These are phyloP conservation scores for Colletotrichum melonis DNA, from an alignment of 2,329 filamentous ascomycete species.

Conservation along the genomic window DNA sequence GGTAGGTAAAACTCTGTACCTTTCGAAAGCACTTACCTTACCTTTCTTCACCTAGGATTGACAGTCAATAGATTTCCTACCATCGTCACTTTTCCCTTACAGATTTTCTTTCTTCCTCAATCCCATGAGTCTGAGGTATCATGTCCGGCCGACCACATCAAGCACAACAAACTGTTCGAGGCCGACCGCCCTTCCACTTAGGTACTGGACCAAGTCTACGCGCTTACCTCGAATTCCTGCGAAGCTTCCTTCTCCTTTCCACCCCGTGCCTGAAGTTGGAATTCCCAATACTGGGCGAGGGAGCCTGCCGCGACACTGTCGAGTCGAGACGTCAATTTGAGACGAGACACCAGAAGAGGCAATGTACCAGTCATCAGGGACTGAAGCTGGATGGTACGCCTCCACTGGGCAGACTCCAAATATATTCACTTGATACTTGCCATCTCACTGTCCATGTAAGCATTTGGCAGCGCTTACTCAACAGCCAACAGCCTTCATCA, in stretches of 20 bases:
- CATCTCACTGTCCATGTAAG: not conserved
- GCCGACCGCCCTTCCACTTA: not conserved
- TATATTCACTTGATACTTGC: not conserved
- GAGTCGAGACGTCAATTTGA: conserved; percentile 30
- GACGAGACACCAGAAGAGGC: conserved; percentile 29
- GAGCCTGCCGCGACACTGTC: conserved; percentile 8
- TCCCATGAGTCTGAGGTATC: not conserved
- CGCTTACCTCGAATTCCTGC: conserved; percentile 8
- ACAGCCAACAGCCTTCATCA: not conserved
- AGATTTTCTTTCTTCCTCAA: not conserved
- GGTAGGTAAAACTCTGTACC: not conserved
- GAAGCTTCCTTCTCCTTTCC: conserved; percentile 4
- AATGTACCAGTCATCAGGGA: conserved; percentile 4
- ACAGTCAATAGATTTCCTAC: not conserved
- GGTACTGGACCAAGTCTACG: not conserved
- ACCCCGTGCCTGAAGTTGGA: not conserved
- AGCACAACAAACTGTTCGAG: not conserved
- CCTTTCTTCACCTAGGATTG: not conserved
- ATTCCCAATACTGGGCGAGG: conserved; percentile 17
- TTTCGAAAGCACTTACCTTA: not conserved
- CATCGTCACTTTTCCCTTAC: not conserved
- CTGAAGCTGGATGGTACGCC: not conserved
- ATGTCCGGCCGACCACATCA: not conserved
- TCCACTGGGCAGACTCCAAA: not conserved
- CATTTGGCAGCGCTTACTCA: conserved; percentile 6